Base-by-base conservation (phyloP, 305 asterid species). In the Euphrasia arctica region DNA sequence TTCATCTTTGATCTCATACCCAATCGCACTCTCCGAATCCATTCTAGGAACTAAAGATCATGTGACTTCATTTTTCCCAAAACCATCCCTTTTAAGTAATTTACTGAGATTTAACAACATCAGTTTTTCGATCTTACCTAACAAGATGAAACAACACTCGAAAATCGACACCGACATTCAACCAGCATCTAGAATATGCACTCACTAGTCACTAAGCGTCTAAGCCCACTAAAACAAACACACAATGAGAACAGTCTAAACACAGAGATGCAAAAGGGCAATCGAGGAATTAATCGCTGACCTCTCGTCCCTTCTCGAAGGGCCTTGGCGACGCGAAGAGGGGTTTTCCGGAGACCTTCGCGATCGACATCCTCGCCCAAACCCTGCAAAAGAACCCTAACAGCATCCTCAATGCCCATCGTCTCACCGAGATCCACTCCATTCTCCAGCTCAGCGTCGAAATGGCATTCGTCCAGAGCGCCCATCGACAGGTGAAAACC, bases 271-370 rank as follows among this genome's bases (percentile, higher is more conserved):
- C 62, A 65, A 3, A 50, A 28, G 62, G 62, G 49, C 13, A 64
- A 73, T 54, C 15, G 62, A 68, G 2, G 22, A 18, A 18, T 18
- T 18, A 57, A 41, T 71, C 58, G 0, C 11, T 39, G 9, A 93
- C 99, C 99, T 86, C 85, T 70, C 1, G 99, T 90, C 48, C 97
- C 99, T 69, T 90, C 95, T 9, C 77, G 36, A 3, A 90, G 80
- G 52, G 97, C 96, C 75, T 87, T 88, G 28, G 99, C 99, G 4
- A 90, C 97, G n/a, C 99, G 96, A 67, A 78, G 81, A 64, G 99
- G 99, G 9, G 99, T 93, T 77, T 82, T 84, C 1, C 36, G 69
- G 34, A 93, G 66, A 18, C 97, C 97, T 80, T 93, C 96, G 14
- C 97, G 90, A 67, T 88, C 78, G 67, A 90, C 56, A 76, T 93